Base-by-base conservation (phyloP, 306 rosid species). In the Lagenaria siceraria region DNA sequence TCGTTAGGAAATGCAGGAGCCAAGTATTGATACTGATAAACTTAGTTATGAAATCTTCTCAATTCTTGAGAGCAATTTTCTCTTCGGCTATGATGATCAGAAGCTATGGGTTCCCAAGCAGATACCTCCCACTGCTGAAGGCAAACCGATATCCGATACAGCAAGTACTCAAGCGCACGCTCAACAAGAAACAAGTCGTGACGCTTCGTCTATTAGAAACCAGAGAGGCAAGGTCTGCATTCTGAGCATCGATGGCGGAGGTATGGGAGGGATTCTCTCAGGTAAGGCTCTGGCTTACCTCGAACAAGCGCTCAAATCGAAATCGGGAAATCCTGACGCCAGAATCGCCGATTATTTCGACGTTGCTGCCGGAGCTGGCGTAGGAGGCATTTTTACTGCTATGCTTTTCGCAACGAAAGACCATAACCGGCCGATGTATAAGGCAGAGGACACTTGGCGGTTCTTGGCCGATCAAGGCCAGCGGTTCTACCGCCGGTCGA, bases 141-240 rank as follows among this genome's bases (percentile, higher is more conserved):
- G 86, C 22, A 87, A 86, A 22, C 79, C 78, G 0, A 89, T 86
- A 27, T 33, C 55, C 24, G 79, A 76, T 22, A 4, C 69, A 0
- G 84, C 42, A 27, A 48, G 53, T 48, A 80, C 72, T 64, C 84
- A 70, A 70, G 40, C 55, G 36, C 81, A 69, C 4, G 68, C 52
- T 40, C 79, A 25, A 27, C 55, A 2, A 19, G 74, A 14, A 24
- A 38, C 69, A 31, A 74, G 49, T 56, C 85, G 80, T 38, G 83
- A 64, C 63, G 85, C 82, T 43, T 80, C 90, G 48, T 87, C 93
- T 33, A 87, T 96, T 56, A 96, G 91, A 81, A 96, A 90, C 86
- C 99, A 96, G 89, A 86, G 98, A 10, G 99, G 99, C 8, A 96
- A 96, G 83, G 85, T 96, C 80, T 96, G 99, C 85, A 88, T 96